Conservation (phyloP, 2,329 filamentous ascomycete species). For the Biscogniauxia marginata region DNA sequence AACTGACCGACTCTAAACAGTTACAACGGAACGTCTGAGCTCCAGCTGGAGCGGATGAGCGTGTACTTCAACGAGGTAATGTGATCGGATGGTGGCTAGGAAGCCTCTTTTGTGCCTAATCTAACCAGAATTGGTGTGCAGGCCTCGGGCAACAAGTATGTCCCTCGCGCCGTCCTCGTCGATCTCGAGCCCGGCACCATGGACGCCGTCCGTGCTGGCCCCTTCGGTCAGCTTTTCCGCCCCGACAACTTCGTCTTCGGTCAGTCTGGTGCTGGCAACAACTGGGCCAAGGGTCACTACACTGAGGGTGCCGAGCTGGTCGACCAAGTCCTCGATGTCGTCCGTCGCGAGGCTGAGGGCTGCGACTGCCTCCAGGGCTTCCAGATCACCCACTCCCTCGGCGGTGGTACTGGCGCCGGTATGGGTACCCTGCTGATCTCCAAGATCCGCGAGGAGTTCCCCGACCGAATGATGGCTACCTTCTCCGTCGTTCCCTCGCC, state of each 20-base stretch:
- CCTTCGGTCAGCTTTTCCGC: slow-evolving; percentile 98
- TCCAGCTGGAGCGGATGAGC: slow-evolving; percentile 99
- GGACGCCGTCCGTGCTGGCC: slow-evolving; percentile 97
- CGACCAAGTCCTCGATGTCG: slow-evolving; percentile 96
- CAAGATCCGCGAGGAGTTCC: slow-evolving; percentile 99
- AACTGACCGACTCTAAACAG: slow-evolving; percentile 46
- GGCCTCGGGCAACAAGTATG: slow-evolving; percentile 98
- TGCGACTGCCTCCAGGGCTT: slow-evolving; percentile 99
- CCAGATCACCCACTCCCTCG: slow-evolving; percentile 99
- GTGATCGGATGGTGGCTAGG: not conserved
- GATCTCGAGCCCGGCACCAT: slow-evolving; percentile 99
- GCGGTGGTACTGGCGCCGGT: slow-evolving; percentile 99
- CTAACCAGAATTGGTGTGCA: slow-evolving; percentile 36
- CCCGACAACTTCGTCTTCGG: slow-evolving; percentile 99
- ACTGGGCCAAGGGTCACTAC: slow-evolving; percentile 99
- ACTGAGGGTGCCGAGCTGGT: slow-evolving; percentile 99
- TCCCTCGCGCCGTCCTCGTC: slow-evolving; percentile 97
- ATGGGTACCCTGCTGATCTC: slow-evolving; percentile 99
- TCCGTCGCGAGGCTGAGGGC: slow-evolving; percentile 97
- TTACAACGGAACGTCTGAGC: slow-evolving; percentile 97
- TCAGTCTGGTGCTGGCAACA: slow-evolving; percentile 99
- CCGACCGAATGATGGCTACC: slow-evolving; percentile 99
- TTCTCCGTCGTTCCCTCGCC: slow-evolving; percentile 98
- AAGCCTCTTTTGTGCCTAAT: slow-evolving; percentile 5
- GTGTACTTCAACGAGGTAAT: slow-evolving; percentile 88